Conservation (phyloP, 1,284 basidiomycete species). For the Ceraceosorus guamensis region DNA sequence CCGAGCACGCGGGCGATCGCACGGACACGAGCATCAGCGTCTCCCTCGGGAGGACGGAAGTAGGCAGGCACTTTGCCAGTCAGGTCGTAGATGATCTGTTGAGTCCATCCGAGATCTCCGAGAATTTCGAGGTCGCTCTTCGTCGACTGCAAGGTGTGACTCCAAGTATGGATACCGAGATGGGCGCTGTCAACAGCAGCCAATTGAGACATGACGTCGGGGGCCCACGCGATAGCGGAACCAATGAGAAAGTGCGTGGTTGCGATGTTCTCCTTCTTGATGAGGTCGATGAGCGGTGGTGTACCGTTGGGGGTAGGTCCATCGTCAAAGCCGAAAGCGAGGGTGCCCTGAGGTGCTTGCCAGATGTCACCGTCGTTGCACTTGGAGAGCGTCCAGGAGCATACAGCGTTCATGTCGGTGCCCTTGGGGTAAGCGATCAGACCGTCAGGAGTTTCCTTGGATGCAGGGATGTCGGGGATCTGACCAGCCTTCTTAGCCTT, state of each 20-base stretch:
- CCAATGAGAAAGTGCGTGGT: constrained; percentile 81
- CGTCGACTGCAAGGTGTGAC: constrained; percentile 60
- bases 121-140: constrained; percentile 63
- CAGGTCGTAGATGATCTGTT: constrained; percentile 71
- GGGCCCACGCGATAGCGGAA: constrained; percentile 59
- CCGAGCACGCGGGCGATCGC: constrained; percentile 42
- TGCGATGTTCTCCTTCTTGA: constrained; percentile 51
- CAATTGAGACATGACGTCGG: constrained; percentile 54
- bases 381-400: constrained; percentile 37
- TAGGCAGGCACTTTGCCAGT: constrained; percentile 54
- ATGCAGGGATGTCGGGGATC: constrained; percentile 63
- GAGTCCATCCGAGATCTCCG: constrained; percentile 74
- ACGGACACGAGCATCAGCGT: constrained; percentile 39
- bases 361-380: constrained; percentile 31
- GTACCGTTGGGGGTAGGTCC: constrained; percentile 59
- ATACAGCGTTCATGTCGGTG: constrained; percentile 28
- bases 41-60: constrained; percentile 41
- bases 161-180: constrained; percentile 56
- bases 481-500: constrained; percentile 60
- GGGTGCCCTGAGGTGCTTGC: constrained; percentile 29
- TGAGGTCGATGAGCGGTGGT: constrained; percentile 55
- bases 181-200: constrained; percentile 55
- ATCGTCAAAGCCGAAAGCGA: constrained; percentile 56
- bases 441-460: constrained; percentile 46
- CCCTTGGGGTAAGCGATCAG: constrained; percentile 24